Evolutionary conservation across 352 stramenopile genomes (phyloP).

Genomic region (Globisporangium okanoganense): DNA sequence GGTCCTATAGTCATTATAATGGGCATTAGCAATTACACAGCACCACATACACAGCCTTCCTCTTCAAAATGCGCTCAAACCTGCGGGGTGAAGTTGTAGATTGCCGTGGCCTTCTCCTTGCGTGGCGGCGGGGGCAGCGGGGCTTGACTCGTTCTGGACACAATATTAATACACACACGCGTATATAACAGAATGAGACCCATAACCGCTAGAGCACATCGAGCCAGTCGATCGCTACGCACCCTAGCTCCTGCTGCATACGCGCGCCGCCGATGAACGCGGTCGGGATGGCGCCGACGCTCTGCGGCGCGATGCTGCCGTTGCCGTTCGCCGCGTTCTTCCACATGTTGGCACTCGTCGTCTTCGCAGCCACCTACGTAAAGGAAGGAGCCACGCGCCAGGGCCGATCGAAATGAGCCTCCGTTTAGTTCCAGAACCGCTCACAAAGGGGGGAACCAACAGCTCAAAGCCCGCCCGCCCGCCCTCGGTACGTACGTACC

Average conservation of each 20-base stretch:
- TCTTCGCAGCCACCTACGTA: slow-evolving; percentile 27
- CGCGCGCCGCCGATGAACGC: slow-evolving; percentile 53
- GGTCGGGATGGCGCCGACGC: slow-evolving; percentile 56
- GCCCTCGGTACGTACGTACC: slow-evolving; percentile 25
- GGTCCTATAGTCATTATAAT: slow-evolving; percentile 25
- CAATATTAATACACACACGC: background rate
- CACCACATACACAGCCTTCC: background rate
- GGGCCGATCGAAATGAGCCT: slow-evolving; percentile 6
- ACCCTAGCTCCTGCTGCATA: slow-evolving; percentile 53
- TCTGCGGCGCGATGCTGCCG: slow-evolving; percentile 26
- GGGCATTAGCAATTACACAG: background rate
- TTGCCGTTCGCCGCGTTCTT: slow-evolving; percentile 40
- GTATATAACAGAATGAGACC: background rate
- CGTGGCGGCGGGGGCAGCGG: slow-evolving; percentile 18
- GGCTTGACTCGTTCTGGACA: slow-evolving; percentile 4
- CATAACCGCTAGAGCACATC: background rate
- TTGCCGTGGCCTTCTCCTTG: slow-evolving; percentile 65
- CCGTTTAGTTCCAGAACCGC: background rate
- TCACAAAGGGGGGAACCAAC: background rate
- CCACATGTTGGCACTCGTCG: slow-evolving; percentile 44
- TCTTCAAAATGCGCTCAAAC: slow-evolving; percentile 5
- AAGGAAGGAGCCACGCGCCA: background rate
- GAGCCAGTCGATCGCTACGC: slow-evolving; percentile 1
- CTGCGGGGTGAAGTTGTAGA: slow-evolving; percentile 78
- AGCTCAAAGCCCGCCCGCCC: background rate